Base-by-base conservation (phyloP, 805 yeast genomes). In the Barnettozyma californica region DNA sequence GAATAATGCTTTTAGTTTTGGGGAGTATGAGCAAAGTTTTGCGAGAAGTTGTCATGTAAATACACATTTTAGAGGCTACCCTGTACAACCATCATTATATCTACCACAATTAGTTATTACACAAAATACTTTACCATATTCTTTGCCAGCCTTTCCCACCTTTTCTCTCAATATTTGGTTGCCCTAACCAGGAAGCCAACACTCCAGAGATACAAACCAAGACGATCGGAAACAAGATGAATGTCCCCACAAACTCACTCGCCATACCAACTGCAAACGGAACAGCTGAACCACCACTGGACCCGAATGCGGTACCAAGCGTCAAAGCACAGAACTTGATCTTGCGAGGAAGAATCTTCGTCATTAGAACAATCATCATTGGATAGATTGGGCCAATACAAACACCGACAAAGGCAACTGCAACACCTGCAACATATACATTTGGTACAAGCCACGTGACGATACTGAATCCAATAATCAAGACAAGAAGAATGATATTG, bases 341-440 rank as follows among this genome's bases (percentile, higher is more conserved):
- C 60, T 72, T 76, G 47, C 80, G 61, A 5, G 82, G 83, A 16
- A 78, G 54, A 31, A 77, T 66, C 48, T 66, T 65, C 1, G 76
- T 69, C 9, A 73, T 66, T 10, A 73, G 58, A 0, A 77, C 66
- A 38, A 78, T 63, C 75, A 76, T 67, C 54, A 78, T 62, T n/a
- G 74, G 76, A 63, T 79, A 81, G 20, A 74, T 68, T 11, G 87
- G 87, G 0, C 87, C 87, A 39, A 78, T 71, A 46, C 68, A 69
- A 1, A 80, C 52, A 13, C 87, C 87, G 7, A 74, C 68, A 1
- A 80, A 40, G 0, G 79, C 66, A 16, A 66, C 60, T 27, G 74
- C 67, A 1, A 76, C 66, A 5, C 80, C 79, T 27, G 77, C 77
- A 3, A 62, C 76, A 10, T 69, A 61, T 14, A 74, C 58, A 39